These are phyloP conservation scores for Acer campestre DNA, from an alignment of 345 rosid species.

Conservation along the genomic window DNA sequence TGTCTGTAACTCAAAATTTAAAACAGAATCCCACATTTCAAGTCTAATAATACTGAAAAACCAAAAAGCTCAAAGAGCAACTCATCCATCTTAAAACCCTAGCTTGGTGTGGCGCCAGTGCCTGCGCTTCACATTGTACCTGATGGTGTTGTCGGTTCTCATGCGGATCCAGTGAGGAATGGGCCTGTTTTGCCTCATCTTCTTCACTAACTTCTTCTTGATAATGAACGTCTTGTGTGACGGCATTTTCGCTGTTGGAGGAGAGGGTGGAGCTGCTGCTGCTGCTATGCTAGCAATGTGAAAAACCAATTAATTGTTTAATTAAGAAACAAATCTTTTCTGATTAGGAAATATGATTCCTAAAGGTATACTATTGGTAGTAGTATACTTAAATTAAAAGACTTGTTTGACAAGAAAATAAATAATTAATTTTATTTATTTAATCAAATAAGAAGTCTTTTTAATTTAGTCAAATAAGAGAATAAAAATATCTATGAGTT, in stretches of 20 bases:
- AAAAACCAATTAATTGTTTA: no score
- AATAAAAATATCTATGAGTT: no score
- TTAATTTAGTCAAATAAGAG: no score
- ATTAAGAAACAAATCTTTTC: no score
- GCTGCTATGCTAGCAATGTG: neutral
- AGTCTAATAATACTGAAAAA: slow-evolving; percentile 14
- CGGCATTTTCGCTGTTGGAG: slow-evolving; percentile 27
- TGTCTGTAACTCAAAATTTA: neutral
- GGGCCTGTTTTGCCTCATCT: slow-evolving; percentile 81
- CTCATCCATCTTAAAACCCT: slow-evolving; percentile 36
- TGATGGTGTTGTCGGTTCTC: slow-evolving; percentile 69
- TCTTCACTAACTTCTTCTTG: slow-evolving; percentile 73
- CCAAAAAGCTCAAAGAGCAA: slow-evolving; percentile 1
- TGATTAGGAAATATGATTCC: no score
- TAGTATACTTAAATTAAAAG: no score
- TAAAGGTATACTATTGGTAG: no score
- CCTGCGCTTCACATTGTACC: slow-evolving; percentile 78
- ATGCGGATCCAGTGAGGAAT: slow-evolving; percentile 79
- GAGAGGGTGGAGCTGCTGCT: neutral
- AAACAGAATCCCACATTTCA: slow-evolving; percentile 5
- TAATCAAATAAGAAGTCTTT: no score
- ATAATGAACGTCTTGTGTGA: slow-evolving; percentile 46
- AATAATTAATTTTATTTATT: no score
- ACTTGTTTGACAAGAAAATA: no score
- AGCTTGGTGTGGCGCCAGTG: slow-evolving; percentile 83